Conservation (phyloP, 805 yeast genomes). For the Yamadazyma endophytica region DNA sequence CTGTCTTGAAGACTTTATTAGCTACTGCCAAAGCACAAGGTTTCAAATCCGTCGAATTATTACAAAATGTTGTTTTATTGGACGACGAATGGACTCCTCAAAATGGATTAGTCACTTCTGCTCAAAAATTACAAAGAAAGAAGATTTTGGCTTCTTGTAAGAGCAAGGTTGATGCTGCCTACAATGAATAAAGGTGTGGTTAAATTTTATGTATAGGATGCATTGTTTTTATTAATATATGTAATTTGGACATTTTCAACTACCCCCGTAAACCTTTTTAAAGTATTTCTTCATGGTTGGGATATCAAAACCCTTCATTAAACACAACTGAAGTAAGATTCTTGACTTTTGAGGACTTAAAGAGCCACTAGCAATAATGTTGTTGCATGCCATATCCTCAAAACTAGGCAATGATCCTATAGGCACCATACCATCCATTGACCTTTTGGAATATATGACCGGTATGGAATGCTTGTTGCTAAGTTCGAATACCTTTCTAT, state of each 20-base stretch:
- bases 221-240: constrained; percentile 1
- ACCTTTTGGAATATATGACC: constrained; percentile 59
- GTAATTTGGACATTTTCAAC: constrained; percentile 1
- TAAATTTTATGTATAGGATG: constrained; percentile 1
- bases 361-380: constrained; percentile 59
- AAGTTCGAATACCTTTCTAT: constrained; percentile 36
- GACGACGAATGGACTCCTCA: constrained; percentile 98
- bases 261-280: constrained; percentile 52
- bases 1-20: constrained; percentile 55
- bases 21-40: constrained; percentile 80
- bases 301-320: constrained; percentile 36
- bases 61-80: constrained; percentile 71
- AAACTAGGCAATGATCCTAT: constrained; percentile 37
- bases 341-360: constrained; percentile 64
- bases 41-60: constrained; percentile 77
- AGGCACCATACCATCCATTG: constrained; percentile 72
- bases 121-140: constrained; percentile 93
- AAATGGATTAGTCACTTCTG: constrained; percentile 88
- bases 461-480: constrained; percentile 43
- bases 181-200: too few relatives aligned
- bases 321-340: constrained; percentile 53
- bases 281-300: constrained; percentile 43
- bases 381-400: constrained; percentile 18
- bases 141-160: constrained; percentile 72
- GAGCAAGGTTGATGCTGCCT: constrained; percentile 64